Evolutionary conservation across 2,329 filamentous ascomycete genomes (phyloP), one percentile per base, ranked within the genome.

Genomic region (Aspergillus novofumigatus): DNA sequence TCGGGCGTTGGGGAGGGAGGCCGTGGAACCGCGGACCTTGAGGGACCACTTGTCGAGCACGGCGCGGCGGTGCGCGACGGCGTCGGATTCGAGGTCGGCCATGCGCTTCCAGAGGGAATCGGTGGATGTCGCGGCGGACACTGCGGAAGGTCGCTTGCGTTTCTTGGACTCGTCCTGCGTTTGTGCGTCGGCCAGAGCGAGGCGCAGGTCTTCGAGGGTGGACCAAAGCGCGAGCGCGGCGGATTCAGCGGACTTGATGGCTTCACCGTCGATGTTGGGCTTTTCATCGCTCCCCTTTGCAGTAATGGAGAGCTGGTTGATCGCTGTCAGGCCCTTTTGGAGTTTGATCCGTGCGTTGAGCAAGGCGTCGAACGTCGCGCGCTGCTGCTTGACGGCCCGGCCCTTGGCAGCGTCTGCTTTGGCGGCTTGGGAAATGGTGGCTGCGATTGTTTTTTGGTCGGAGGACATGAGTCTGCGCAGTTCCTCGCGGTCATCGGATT

Each of bases 331-430:
- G 1, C 90, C 91, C 73, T 97, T 97, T 73, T 99, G 95, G 20
- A 99, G 78, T 59, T 93, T 90, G 69, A 99, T 97, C 21, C 94
- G 87, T 14, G 92, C 84, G 75, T 96, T 96, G 32, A 99, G 82
- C 0, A 97, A 83, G 0, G 90, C 85, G 65, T 97, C 93, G 68
- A 96, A 99, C 0, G 88, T 86, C 60, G 87, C 88, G 52, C 92
- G 86, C 75, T 99, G 94, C 56, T 86, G 81, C 66, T 92, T 93
- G 41, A 99, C 90, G 0, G 93, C 93, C 54, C 83, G 77, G 11
- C 94, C 94, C 74, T 97, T 97, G 45, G 87, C 85, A 4, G 89
- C 86, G 70, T 97, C 94, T 53, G 85, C 85, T 68, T 88, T 86
- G 53, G 86, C 86, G 1, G 88, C 87, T 67, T 87, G 80, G 1